Evolutionary conservation across 2,329 filamentous ascomycete genomes (phyloP).

Genomic region (Fusarium pseudocircinatum): DNA sequence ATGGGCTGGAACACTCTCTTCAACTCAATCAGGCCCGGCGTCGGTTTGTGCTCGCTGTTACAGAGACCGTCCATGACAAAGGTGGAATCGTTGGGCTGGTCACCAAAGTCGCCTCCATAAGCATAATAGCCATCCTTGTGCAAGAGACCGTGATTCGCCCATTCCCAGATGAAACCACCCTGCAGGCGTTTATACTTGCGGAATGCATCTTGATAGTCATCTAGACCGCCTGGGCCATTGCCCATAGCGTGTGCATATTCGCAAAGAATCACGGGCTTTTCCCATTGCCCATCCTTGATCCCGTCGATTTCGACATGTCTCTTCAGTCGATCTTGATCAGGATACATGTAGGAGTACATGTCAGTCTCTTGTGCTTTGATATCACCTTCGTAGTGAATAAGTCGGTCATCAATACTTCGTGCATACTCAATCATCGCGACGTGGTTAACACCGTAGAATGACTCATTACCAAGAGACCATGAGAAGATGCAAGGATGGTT

Average conservation of each 20-base stretch:
- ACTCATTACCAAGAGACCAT: constrained; percentile 10
- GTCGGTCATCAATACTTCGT: background rate
- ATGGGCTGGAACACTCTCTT: constrained; percentile 12
- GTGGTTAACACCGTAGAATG: constrained; percentile 5
- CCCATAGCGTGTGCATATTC: constrained; percentile 14
- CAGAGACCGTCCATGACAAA: constrained; percentile 17
- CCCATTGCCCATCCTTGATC: background rate
- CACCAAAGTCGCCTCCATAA: constrained; percentile 14
- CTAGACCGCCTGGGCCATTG: background rate
- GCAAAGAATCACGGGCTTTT: constrained; percentile 9
- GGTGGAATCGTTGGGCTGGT: background rate
- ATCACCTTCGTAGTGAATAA: constrained; percentile 13
- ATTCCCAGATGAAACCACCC: constrained; percentile 17
- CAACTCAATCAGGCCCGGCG: background rate
- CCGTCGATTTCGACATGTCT: constrained; percentile 7
- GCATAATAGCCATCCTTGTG: constrained; percentile 12
- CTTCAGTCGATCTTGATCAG: constrained; percentile 3
- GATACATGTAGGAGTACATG: constrained; percentile 19
- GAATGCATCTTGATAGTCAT: constrained; percentile 2
- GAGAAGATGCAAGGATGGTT: constrained; percentile 15
- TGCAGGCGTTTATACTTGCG: constrained; percentile 5
- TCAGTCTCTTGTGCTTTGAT: constrained; percentile 17
- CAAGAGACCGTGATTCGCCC: constrained; percentile 12
- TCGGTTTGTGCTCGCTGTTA: constrained; percentile 10
- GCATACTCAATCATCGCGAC: constrained; percentile 17